Evolutionary conservation across 1,284 basidiomycete genomes (phyloP).

Genomic region (Cutaneotrichosporon curvatum): DNA sequence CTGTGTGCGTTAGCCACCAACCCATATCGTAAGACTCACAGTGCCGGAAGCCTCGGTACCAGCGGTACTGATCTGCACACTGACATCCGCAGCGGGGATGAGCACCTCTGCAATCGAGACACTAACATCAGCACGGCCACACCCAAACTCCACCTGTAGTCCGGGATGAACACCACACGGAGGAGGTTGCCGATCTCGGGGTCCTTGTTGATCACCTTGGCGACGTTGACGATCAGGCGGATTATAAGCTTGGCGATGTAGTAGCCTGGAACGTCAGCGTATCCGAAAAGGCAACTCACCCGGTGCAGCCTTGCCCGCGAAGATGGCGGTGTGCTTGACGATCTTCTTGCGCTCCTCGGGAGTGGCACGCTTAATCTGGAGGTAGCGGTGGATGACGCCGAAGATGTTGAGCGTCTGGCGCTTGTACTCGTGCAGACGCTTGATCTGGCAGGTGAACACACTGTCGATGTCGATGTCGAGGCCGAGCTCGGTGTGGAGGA

Average conservation of each 20-base stretch:
- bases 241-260: slow-evolving; percentile 61
- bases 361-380: slow-evolving; percentile 68
- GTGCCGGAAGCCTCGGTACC: slow-evolving; percentile 65
- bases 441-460: slow-evolving; percentile 88
- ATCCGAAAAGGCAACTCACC: slow-evolving; percentile 12
- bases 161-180: slow-evolving; percentile 68
- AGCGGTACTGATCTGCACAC: slow-evolving; percentile 87
- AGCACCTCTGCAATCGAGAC: slow-evolving; percentile 81
- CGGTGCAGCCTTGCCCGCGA: slow-evolving; percentile 61
- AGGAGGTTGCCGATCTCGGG: slow-evolving; percentile 77
- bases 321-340: slow-evolving; percentile 64
- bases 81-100: slow-evolving; percentile 84
- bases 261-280: slow-evolving; percentile 30
- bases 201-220: slow-evolving; percentile 74
- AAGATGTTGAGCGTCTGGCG: slow-evolving; percentile 48
- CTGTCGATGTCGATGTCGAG: slow-evolving; percentile 60
- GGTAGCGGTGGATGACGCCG: slow-evolving; percentile 79
- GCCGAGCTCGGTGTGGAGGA: slow-evolving; percentile 68
- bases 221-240: slow-evolving; percentile 80
- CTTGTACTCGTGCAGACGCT: slow-evolving; percentile 69
- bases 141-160: slow-evolving; percentile 52
- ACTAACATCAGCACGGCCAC: slow-evolving; percentile 12
- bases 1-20: slow-evolving; percentile 9
- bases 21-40: slow-evolving; percentile 11
- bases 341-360: slow-evolving; percentile 67